Percentiles rank a stretch among this genome's conserved stretches.
phyloP scores from a whole-genome alignment of 129 eudicot species.

The Scalesia atractyloides region DNA sequence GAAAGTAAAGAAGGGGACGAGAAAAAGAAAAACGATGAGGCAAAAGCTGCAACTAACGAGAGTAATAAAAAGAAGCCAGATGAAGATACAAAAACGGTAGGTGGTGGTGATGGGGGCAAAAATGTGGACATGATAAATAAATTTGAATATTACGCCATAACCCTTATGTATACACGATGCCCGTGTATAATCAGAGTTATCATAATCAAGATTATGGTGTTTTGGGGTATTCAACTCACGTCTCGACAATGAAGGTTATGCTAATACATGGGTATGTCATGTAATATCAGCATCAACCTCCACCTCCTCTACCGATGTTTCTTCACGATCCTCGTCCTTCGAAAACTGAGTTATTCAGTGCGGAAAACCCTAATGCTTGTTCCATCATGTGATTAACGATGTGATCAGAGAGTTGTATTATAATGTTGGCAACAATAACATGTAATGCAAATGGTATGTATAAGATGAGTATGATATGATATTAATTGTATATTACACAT shows the following conservation, averaged over 20 bases:
- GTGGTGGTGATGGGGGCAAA: constrained; percentile 22
- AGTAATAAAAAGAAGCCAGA: constrained; percentile 37
- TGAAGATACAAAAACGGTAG: constrained; percentile 3
- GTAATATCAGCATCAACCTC: constrained; percentile 37
- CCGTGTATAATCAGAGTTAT: constrained; percentile 47
- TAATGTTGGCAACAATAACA: constrained; percentile 10
- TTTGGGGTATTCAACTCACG: constrained; percentile 22
- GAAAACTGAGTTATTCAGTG: constrained; percentile 49
- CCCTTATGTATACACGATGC: constrained; percentile 49
- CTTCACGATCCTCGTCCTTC: constrained; percentile 33
- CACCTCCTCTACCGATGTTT: constrained; percentile 42
- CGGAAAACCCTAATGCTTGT: constrained; percentile 71
- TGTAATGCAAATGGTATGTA: constrained; percentile 4
- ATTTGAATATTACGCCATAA: constrained; percentile 42
- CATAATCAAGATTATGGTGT: constrained; percentile 57
- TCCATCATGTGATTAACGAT: constrained; percentile 49
- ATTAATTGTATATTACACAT: constrained; percentile 22
- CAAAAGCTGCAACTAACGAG: constrained; percentile 30
- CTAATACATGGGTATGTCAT: constrained; percentile 35
- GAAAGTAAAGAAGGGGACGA: constrained; percentile 19
- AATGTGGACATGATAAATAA: constrained; percentile 48
- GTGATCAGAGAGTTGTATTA: background rate
- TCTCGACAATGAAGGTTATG: constrained; percentile 37
- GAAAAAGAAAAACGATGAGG: constrained; percentile 30
- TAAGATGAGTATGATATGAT: background rate